These are phyloP conservation scores for Plantago major DNA, from an alignment of 257 asterid genomes.

Conservation along the genomic window DNA sequence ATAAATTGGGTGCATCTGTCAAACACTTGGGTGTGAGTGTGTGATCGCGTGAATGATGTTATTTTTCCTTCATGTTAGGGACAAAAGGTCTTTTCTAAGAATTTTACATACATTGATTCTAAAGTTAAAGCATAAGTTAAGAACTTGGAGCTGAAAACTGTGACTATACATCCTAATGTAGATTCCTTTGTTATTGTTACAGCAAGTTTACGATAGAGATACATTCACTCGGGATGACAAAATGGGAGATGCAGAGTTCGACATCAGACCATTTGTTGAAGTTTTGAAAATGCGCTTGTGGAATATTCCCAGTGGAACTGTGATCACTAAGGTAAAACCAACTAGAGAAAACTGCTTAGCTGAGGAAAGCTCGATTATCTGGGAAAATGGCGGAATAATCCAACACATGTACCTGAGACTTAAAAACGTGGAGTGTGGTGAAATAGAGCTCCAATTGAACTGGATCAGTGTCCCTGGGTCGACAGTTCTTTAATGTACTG, in stretches of 20 bases:
- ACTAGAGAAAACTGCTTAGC: constrained; percentile 43
- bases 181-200: not conserved
- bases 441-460: constrained; percentile 50
- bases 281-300: constrained; percentile 27
- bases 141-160: no score
- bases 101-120: no score
- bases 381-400: constrained; percentile 42
- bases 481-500: not conserved
- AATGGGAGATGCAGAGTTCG: no score
- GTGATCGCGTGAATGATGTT: no score
- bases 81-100: no score
- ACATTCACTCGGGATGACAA: no score
- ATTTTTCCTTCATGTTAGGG: no score
- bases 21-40: no score
- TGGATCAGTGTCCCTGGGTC: constrained; percentile 53
- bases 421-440: constrained; percentile 62
- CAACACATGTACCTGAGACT: constrained; percentile 55
- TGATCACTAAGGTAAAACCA: constrained; percentile 38
- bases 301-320: constrained; percentile 37
- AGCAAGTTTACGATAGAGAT: no score
- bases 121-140: no score
- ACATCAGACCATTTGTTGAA: no score
- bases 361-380: constrained; percentile 44
- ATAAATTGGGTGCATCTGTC: no score
- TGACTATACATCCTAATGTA: not conserved